A percentile compares a stretch with the other conserved stretches of the same genome.
Conservation (phyloP, 345 rosid species). For the Ricinus communis region DNA sequence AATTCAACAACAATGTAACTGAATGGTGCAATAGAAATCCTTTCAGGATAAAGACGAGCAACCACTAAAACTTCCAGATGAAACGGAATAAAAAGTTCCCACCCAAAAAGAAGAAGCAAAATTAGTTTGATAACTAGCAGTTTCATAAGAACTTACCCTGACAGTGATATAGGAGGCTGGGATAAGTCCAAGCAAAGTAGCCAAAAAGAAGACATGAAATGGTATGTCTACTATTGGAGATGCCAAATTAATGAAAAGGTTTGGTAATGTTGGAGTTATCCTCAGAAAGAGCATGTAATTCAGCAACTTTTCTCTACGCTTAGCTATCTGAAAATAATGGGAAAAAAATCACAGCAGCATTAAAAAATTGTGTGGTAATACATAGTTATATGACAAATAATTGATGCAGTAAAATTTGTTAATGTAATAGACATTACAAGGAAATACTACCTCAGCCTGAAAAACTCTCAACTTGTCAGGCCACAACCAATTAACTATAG, state of each 20-base stretch:
- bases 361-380: not conserved
- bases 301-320: conserved; percentile 86
- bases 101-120: not conserved
- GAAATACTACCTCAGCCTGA: conserved; percentile 74
- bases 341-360: conserved; percentile 2
- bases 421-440: not conserved
- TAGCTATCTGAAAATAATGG: conserved; percentile 60
- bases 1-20: not conserved
- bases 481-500: conserved; percentile 90
- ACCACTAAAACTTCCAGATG: not conserved
- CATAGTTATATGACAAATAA: not conserved
- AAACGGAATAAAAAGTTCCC: not conserved
- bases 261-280: conserved; percentile 90
- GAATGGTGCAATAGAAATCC: not conserved
- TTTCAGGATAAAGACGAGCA: not conserved
- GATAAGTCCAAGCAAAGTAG: conserved; percentile 83
- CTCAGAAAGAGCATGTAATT: conserved; percentile 96
- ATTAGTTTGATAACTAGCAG: conserved; percentile 1
- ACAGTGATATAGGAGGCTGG: conserved; percentile 95
- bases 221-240: conserved; percentile 97
- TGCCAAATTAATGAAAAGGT: conserved; percentile 95
- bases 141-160: conserved; percentile 51
- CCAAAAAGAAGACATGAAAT: conserved; percentile 87
- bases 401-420: conserved; percentile 2
- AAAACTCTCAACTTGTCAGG: conserved; percentile 93